Conservation (phyloP, 768 basidiomycete genomes). For the Rhodotorula diobovata region DNA sequence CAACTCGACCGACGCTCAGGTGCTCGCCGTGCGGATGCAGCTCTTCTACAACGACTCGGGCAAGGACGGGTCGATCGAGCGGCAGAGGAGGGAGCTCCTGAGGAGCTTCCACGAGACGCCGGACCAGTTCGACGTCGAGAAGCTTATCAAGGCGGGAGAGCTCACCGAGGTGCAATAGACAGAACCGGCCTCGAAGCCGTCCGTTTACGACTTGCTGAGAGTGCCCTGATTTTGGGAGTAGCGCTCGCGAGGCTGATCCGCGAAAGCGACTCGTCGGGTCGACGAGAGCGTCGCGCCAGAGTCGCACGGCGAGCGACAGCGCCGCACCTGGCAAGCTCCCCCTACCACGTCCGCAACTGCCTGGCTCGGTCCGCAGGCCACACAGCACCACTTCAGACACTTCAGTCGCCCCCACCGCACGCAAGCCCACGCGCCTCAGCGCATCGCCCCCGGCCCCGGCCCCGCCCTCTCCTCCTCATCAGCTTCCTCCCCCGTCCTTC, state of each 20-base stretch:
- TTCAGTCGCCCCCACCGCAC: background rate
- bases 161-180: slow-evolving; percentile 4
- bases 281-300: too few species aligned
- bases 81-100: slow-evolving; percentile 55
- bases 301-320: too few species aligned
- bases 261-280: too few species aligned
- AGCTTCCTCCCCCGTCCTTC: background rate
- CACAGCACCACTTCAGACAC: too few species aligned
- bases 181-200: background rate
- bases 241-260: too few species aligned
- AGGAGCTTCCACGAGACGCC: slow-evolving; percentile 72
- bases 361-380: too few species aligned
- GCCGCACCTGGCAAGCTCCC: too few species aligned
- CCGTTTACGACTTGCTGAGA: too few species aligned
- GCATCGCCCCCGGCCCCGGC: too few species aligned
- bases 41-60: slow-evolving; percentile 62
- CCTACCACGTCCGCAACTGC: too few species aligned
- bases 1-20: slow-evolving; percentile 74
- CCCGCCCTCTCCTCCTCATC: background rate
- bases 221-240: too few species aligned
- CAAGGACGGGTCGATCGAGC: slow-evolving; percentile 47
- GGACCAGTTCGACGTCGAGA: slow-evolving; percentile 73
- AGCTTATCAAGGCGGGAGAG: slow-evolving; percentile 55
- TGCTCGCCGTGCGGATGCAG: slow-evolving; percentile 73
- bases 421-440: background rate